Evolutionary conservation across 768 basidiomycete genomes (phyloP), one percentile per base, ranked within the genome.

Genomic region (Mycena alexandri): DNA sequence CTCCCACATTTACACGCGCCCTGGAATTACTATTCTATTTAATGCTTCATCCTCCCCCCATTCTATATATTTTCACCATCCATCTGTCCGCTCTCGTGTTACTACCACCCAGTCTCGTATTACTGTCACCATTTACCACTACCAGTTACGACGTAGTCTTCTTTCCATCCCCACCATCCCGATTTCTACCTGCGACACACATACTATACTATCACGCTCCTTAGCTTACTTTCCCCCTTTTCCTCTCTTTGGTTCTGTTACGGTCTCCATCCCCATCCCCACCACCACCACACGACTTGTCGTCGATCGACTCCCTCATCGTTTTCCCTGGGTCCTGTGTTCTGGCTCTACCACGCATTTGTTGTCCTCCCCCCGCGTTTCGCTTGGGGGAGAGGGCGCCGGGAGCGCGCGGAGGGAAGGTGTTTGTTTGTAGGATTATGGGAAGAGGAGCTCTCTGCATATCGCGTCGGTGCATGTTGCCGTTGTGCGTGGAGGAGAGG

Each of bases 331-430:
- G 55, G 55, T 19, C 51, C 56, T 38, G 56, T 24, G 41, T 65
- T 58, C 47, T 12, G 52, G n/a, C 44, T 29, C 34, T 38, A 38
- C 19, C 42, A 52, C 50, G 56, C 56, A 58, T 57, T 65, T 57
- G 63, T 65, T 65, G 63, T 65, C 55, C 63, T 65, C 50, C 42
- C 56, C 63, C 61, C 50, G 8, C 56, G 16, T 42, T 25, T 14
- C 60, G 21, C 24, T 33, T 29, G 56, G 55, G 29, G 55, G 50
- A 65, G 63, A 58, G 63, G 63, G 56, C 48, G 22, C 13, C 48
- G 19, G 56, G 63, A 51, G 36, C 41, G 61, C 19, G 42, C 50
- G 50, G 13, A 19, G 57, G n/a, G 12, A 29, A 19, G 29, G 25
- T 5, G 50, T 13, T n/a, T 51, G 25, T 17, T 38, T 38, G 38